phyloP scores from a whole-genome alignment of 768 basidiomycete species.

The Suillus ampliporus region DNA sequence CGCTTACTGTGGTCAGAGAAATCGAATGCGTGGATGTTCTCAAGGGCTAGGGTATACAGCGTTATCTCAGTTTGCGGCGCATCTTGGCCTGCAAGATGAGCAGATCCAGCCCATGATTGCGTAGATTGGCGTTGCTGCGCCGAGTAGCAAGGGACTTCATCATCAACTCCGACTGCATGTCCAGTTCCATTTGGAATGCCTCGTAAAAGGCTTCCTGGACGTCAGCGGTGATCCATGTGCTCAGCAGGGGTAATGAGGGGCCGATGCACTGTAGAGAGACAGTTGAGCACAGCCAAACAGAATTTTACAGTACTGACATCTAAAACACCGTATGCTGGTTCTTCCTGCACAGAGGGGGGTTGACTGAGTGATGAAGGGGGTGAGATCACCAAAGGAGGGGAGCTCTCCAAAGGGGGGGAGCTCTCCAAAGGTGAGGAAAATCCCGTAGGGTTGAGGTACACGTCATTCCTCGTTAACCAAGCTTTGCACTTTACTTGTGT shows the following conservation, averaged over 20 bases:
- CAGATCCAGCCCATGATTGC: neutral
- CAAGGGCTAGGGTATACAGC: neutral
- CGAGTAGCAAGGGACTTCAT: neutral
- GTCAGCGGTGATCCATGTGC: neutral
- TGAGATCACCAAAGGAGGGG: neutral
- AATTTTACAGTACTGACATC: neutral
- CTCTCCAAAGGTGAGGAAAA: neutral
- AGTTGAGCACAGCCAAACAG: neutral
- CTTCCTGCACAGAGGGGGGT: neutral
- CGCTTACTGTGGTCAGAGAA: constrained; percentile 1
- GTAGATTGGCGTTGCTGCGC: neutral
- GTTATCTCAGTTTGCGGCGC: neutral
- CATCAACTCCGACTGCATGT: neutral
- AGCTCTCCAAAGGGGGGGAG: neutral
- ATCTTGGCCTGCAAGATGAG: constrained; percentile 3
- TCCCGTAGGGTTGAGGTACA: neutral
- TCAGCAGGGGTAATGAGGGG: neutral
- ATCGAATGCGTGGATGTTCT: neutral
- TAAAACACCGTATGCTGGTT: neutral
- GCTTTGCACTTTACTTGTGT: neutral
- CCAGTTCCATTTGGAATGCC: neutral
- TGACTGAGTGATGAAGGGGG: neutral
- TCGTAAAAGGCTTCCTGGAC: neutral
- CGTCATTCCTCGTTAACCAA: neutral
- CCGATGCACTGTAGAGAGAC: neutral